Conservation (phyloP, 306 rosid species). For the Inga oerstediana region DNA sequence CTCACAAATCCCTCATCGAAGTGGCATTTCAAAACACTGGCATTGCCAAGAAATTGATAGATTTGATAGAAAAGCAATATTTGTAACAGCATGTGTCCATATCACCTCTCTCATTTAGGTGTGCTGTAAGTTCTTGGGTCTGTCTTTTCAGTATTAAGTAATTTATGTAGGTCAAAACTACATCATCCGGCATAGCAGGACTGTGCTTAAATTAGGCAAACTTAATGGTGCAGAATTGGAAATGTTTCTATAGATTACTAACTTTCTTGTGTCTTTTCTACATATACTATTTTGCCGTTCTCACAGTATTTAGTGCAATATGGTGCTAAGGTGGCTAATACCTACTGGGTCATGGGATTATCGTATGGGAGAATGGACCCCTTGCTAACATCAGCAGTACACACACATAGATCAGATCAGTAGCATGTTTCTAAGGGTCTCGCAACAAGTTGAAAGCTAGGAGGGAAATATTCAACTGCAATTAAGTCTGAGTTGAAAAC, state of each 20-base stretch:
- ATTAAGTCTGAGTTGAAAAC: background rate
- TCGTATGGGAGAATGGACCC: background rate
- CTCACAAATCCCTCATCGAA: background rate
- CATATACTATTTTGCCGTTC: background rate
- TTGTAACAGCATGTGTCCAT: background rate
- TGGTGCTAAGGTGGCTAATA: background rate
- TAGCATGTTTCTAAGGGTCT: background rate
- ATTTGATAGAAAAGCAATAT: background rate
- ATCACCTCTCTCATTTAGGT: background rate
- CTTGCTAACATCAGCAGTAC: background rate
- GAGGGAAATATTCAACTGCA: conserved; percentile 3
- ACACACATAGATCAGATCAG: background rate
- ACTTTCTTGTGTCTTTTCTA: background rate
- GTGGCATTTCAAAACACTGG: background rate
- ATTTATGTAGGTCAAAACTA: background rate
- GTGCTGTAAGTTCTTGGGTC: background rate
- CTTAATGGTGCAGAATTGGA: background rate
- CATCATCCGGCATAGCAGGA: background rate
- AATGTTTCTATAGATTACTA: background rate
- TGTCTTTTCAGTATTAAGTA: background rate
- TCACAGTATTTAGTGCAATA: background rate
- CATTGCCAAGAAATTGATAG: background rate
- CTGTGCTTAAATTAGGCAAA: background rate
- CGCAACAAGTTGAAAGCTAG: background rate
- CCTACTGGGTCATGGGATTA: background rate